Evolutionary conservation across 306 rosid species (phyloP), one percentile per base, ranked within the genome.

Genomic region (Gastrolobium villosum): DNA sequence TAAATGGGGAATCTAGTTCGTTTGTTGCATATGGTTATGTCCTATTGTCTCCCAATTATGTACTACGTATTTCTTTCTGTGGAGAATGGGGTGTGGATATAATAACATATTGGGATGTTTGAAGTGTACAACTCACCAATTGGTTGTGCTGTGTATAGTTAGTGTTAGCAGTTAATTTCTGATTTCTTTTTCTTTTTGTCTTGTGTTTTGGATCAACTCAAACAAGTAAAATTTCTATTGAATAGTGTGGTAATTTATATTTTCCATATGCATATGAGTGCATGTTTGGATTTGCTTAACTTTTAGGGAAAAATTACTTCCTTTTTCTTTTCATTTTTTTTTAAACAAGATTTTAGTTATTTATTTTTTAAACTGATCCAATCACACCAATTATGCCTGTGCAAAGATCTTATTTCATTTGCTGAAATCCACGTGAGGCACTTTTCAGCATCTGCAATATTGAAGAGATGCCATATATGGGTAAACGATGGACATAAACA

Each of bases 401-500:
- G 2, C 15, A 35, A 34, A 32, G 60, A 67, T 35, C 36, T 59
- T 46, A 45, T 5, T 60, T 44, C 40, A n/a, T 61, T 57, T 59
- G 35, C 30, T 48, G 46, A 50, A 40, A 48, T 14, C 15, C 37
- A 28, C 20, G 15, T 15, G 36, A 40, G n/a, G 66, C 57, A 63
- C 31, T 61, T 77, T 49, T 49, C 52, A 28, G 53, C 10, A 50
- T 57, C 6, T 68, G 53, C 50, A 20, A 45, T 46, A 9, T 34
- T 60, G 54, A 60, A 37, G 44, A 35, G 52, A 34, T 36, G 43
- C 62, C 57, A 26, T 48, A 2, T 10, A 26, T 53, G 45, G 73
- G 28, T 65, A 32, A 43, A 49, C 1, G 35, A 26, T 20, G 26
- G 26, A 20, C 26, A 20, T 20, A 20, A 36, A 31, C 6, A 28